A percentile compares a stretch with the other conserved stretches of the same genome.
Evolutionary conservation across 2,329 filamentous ascomycete species (phyloP).

Genomic region (Talaromyces sp.): DNA sequence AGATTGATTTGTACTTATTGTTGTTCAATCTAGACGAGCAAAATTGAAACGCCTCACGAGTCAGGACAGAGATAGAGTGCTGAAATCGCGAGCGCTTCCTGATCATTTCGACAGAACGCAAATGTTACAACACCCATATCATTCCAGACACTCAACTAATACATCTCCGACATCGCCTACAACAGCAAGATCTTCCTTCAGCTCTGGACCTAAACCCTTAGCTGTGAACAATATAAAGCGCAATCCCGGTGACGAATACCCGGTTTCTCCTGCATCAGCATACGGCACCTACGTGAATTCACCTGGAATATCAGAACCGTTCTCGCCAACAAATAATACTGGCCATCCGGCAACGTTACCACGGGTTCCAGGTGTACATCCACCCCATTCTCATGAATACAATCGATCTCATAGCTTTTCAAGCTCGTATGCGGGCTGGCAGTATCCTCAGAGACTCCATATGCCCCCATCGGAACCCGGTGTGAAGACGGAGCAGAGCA

Average conservation of each 20-base stretch:
- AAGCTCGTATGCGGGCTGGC: constrained; percentile 26
- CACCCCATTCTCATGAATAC: constrained; percentile 26
- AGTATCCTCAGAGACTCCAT: constrained; percentile 28
- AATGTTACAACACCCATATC: constrained; percentile 56
- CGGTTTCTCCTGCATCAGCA: constrained; percentile 37
- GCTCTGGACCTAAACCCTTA: constrained; percentile 33
- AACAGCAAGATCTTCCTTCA: constrained; percentile 38
- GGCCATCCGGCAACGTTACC: constrained; percentile 25
- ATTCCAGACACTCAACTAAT: constrained; percentile 41
- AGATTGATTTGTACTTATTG: not conserved
- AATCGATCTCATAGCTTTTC: constrained; percentile 37
- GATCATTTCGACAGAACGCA: constrained; percentile 60
- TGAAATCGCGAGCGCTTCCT: constrained; percentile 58
- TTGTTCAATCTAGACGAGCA: constrained; percentile 47
- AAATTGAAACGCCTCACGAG: constrained; percentile 61
- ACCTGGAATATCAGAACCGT: constrained; percentile 28
- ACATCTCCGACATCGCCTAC: constrained; percentile 49
- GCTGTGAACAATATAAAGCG: constrained; percentile 34
- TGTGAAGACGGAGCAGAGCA: constrained; percentile 24
- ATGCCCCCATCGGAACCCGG: constrained; percentile 29
- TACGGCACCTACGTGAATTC: constrained; percentile 37
- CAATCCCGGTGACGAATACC: constrained; percentile 37
- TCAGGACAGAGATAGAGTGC: constrained; percentile 60
- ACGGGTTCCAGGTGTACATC: constrained; percentile 11
- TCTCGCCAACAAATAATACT: constrained; percentile 24